A percentile compares a stretch with the other conserved stretches of the same genome.
Conservation (phyloP, 352 stramenopile species). For the Plasmopara halstedii region DNA sequence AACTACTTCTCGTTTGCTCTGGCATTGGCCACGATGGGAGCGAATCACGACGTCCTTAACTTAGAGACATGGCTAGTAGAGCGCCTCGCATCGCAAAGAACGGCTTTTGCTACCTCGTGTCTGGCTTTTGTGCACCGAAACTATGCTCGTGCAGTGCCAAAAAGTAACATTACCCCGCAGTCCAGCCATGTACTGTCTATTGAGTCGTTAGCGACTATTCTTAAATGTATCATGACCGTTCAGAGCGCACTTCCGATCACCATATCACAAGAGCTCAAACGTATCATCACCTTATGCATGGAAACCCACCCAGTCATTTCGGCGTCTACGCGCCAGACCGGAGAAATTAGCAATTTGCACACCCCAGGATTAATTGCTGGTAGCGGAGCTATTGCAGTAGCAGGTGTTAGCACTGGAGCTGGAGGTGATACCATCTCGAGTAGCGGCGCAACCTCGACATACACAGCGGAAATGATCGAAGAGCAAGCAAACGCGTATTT, state of each 20-base stretch:
- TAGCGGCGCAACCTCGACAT: conserved; percentile 31
- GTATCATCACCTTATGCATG: conserved; percentile 75
- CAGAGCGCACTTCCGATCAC: conserved; percentile 58
- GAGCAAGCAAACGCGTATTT: conserved; percentile 98
- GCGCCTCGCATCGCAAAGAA: conserved; percentile 65
- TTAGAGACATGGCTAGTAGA: conserved; percentile 81
- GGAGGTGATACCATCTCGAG: conserved; percentile 11
- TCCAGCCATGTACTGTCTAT: conserved; percentile 76
- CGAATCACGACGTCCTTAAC: conserved; percentile 81
- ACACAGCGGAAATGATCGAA: conserved; percentile 95
- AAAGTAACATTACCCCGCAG: conserved; percentile 71
- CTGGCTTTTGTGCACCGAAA: conserved; percentile 82
- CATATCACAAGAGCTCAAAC: conserved; percentile 75
- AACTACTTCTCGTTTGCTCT: conserved; percentile 87
- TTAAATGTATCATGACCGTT: conserved; percentile 78
- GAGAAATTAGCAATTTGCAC: conserved; percentile 25
- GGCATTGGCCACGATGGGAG: conserved; percentile 70
- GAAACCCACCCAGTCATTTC: conserved; percentile 78
- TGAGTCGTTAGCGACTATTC: conserved; percentile 73
- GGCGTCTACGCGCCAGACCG: conserved; percentile 39
- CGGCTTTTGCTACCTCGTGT: conserved; percentile 77
- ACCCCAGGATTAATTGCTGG: conserved; percentile 4
- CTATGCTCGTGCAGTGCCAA: conserved; percentile 73
- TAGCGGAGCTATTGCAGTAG: conserved; percentile 8
- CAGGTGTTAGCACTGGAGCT: conserved; percentile 2